A percentile compares a stretch with the other conserved stretches of the same genome.
phyloP scores from a whole-genome alignment of 73 alveolate species.

The Tetrahymena thermophila region DNA sequence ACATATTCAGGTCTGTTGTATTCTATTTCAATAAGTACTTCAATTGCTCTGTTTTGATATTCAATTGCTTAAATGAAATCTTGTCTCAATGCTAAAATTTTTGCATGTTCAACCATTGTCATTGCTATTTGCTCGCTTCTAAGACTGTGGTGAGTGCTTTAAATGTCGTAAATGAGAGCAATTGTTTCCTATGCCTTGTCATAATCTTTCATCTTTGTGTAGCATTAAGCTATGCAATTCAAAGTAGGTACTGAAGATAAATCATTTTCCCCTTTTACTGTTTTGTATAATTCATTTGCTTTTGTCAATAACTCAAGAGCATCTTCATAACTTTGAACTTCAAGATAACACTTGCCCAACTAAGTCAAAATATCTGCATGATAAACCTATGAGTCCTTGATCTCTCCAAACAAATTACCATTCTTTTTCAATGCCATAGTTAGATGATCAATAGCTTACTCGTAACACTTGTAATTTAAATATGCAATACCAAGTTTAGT shows the following conservation, averaged over 20 bases:
- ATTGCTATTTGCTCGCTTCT: slow-evolving; percentile 49
- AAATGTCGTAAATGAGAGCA: slow-evolving; percentile 54
- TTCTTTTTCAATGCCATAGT: slow-evolving; percentile 78
- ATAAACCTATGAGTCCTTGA: slow-evolving; percentile 66
- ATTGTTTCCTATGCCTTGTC: slow-evolving; percentile 59
- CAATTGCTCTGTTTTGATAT: slow-evolving; percentile 48
- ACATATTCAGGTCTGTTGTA: slow-evolving; percentile 47
- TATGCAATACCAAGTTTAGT: slow-evolving; percentile 81
- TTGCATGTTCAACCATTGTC: slow-evolving; percentile 61
- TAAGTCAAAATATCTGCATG: slow-evolving; percentile 75
- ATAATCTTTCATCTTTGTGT: slow-evolving; percentile 66
- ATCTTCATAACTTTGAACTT: slow-evolving; percentile 72
- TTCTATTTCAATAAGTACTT: slow-evolving; percentile 48
- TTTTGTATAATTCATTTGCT: slow-evolving; percentile 69
- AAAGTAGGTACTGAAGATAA: slow-evolving; percentile 26
- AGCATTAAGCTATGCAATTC: slow-evolving; percentile 25
- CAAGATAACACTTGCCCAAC: slow-evolving; percentile 82
- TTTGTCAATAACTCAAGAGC: slow-evolving; percentile 72
- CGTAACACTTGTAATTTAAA: slow-evolving; percentile 69
- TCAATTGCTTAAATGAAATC: slow-evolving; percentile 61
- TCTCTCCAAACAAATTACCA: slow-evolving; percentile 64
- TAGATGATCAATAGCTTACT: slow-evolving; percentile 81
- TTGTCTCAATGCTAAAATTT: slow-evolving; percentile 52
- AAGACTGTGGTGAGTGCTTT: slow-evolving; percentile 56
- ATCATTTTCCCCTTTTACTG: slow-evolving; percentile 56